phyloP scores from a whole-genome alignment of 805 yeast species.

The Priceomyces medius region DNA sequence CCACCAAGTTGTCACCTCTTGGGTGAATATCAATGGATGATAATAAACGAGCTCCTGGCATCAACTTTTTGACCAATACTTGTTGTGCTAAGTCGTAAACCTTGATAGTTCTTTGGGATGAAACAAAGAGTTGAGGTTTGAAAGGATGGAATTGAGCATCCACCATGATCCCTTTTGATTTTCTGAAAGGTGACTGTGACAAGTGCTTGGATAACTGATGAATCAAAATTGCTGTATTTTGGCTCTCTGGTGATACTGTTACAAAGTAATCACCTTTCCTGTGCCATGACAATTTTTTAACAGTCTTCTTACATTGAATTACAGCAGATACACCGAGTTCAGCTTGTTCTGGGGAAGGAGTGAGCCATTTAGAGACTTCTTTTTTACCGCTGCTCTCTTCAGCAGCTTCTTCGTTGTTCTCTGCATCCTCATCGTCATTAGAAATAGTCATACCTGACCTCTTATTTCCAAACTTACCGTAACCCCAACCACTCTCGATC shows the following conservation, averaged over 20 bases:
- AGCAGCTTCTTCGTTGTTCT: constrained; percentile 21
- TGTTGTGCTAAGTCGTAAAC: constrained; percentile 90
- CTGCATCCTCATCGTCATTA: constrained; percentile 41
- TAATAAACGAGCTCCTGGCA: constrained; percentile 97
- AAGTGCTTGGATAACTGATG: constrained; percentile 94
- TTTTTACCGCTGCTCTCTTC: constrained; percentile 34
- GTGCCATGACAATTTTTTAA: constrained; percentile 91
- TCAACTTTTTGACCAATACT: constrained; percentile 72
- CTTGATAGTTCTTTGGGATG: constrained; percentile 89
- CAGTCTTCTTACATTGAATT: constrained; percentile 61
- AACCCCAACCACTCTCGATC: constrained; percentile 92
- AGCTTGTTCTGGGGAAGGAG: constrained; percentile 64
- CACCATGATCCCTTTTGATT: constrained; percentile 90
- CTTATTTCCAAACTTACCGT: constrained; percentile 59
- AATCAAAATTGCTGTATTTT: constrained; percentile 82
- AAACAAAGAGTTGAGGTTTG: constrained; percentile 89
- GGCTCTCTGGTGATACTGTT: constrained; percentile 92
- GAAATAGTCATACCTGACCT: constrained; percentile 34
- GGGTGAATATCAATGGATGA: constrained; percentile 92
- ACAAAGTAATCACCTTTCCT: constrained; percentile 96
- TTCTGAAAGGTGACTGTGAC: constrained; percentile 93
- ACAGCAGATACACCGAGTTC: constrained; percentile 69
- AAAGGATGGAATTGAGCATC: constrained; percentile 97
- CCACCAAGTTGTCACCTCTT: constrained; percentile 89
- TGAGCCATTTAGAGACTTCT: constrained; percentile 76